Evolutionary conservation across 495 filamentous ascomycete species (phyloP), one percentile per base, ranked within the genome.

Genomic region (Recurvomyces mirabilis): DNA sequence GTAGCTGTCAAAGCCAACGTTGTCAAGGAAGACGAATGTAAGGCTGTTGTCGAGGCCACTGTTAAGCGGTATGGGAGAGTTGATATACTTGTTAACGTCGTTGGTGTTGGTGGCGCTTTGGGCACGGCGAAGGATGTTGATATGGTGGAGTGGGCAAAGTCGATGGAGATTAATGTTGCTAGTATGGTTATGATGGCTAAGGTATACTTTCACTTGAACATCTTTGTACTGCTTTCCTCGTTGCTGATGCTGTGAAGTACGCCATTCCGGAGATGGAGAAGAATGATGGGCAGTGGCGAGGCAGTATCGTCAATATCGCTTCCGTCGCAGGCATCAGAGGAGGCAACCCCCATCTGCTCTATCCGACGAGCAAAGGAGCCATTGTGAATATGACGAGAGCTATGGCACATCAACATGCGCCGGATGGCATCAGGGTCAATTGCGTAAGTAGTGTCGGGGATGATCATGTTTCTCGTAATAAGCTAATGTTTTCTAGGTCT

Each of bases 321-420:
- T 68, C 62, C 35, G 73, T 78, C 12, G 72, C 73, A 3, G 74
- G 76, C 0, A 39, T 75, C 31, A 64, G 65, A 43, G 76, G 74
- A 1, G 75, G 75, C 4, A 76, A 72, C 15, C 75, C 73, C 2
- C 65, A 72, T 60, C 46, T 80, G 1, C 56, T 79, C 7, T 80
- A 80, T 58, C 75, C 75, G 18, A 78, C 74, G 13, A 69, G 63
- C 38, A 79, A 80, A 48, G 76, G 75, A 10, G 54, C 54, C 5
- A 51, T 56, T 12, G 49, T 56, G 15, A 55, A 58, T 26, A 58
- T 58, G 55, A 58, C 55, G 4, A 34, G 55, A 15, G 55, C 52
- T 4, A 58, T 58, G 52, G 48, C 52, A 4, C 32, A 34, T 7
- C 52, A 58, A 23, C 52, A 55, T 26, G 55, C 34, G 3, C 19